phyloP scores from a whole-genome alignment of 306 rosid genomes.

The Malus orientalis region DNA sequence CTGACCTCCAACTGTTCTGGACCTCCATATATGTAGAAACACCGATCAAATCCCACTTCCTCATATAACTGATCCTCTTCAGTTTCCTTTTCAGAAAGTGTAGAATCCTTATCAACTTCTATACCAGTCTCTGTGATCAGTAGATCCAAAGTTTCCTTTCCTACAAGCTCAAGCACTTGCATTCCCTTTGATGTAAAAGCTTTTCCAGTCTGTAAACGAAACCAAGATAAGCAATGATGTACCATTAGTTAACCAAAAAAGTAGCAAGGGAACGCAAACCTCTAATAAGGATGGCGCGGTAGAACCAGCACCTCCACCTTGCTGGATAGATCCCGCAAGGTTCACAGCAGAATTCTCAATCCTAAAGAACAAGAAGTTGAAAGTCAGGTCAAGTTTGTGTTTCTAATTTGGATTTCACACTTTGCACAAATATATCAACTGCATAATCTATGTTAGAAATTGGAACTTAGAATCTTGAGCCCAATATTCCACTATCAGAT shows the following conservation, averaged over 20 bases:
- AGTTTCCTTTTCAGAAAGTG: slow-evolving; percentile 33
- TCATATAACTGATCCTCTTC: slow-evolving; percentile 63
- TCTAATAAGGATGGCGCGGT: slow-evolving; percentile 75
- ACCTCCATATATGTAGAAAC: slow-evolving; percentile 98
- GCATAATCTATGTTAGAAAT: neutral
- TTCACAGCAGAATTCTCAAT: slow-evolving; percentile 84
- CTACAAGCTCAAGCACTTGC: slow-evolving; percentile 91
- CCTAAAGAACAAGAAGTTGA: slow-evolving; percentile 41
- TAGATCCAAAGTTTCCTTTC: slow-evolving; percentile 91
- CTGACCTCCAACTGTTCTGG: slow-evolving; percentile 97
- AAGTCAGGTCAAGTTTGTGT: neutral
- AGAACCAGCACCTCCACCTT: slow-evolving; percentile 51
- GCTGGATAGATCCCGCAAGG: slow-evolving; percentile 56
- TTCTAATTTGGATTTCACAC: neutral
- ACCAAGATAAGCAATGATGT: slow-evolving; percentile 23
- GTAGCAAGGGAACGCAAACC: slow-evolving; percentile 38
- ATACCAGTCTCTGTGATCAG: slow-evolving; percentile 89
- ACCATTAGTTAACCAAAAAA: slow-evolving; percentile 4
- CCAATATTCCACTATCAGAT: neutral
- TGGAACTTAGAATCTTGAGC: neutral
- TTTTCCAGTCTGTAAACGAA: slow-evolving; percentile 65
- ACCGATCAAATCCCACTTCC: slow-evolving; percentile 91
- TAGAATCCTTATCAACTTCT: slow-evolving; percentile 60
- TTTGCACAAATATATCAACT: neutral
- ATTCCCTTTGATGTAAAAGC: slow-evolving; percentile 94